Evolutionary conservation across 345 rosid genomes (phyloP).

Genomic region (Lepidium aucheri): DNA sequence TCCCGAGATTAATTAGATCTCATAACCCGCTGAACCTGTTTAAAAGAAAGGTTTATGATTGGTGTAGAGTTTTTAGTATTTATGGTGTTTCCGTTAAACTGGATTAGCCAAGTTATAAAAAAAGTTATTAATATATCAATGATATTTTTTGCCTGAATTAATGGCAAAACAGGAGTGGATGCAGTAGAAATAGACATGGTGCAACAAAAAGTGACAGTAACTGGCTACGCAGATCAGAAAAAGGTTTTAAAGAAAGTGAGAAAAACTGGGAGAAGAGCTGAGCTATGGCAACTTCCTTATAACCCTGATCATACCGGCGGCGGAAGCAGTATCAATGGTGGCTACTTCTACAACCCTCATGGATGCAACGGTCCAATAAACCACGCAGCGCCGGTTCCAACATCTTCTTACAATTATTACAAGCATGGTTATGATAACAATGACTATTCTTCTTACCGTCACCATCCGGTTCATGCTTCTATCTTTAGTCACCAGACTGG

Average conservation of each 20-base stretch:
- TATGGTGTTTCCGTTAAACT: no score
- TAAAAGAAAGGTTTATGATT: no score
- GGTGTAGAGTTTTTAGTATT: no score
- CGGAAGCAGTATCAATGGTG: slow-evolving; percentile 16
- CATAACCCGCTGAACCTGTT: no score
- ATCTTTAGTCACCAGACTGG: slow-evolving; percentile 51
- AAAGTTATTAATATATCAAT: no score
- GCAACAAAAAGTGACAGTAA: slow-evolving; percentile 73
- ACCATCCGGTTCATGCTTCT: slow-evolving; percentile 41
- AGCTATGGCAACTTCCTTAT: slow-evolving; percentile 80
- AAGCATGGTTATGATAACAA: slow-evolving; percentile 71
- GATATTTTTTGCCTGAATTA: not conserved
- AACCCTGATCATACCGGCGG: slow-evolving; percentile 38
- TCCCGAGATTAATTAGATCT: no score
- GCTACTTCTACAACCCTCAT: slow-evolving; percentile 41
- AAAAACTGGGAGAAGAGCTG: slow-evolving; percentile 70
- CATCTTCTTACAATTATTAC: slow-evolving; percentile 76
- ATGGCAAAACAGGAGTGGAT: slow-evolving; percentile 52
- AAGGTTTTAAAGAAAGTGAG: slow-evolving; percentile 65
- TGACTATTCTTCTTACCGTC: slow-evolving; percentile 37
- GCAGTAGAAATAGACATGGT: slow-evolving; percentile 61
- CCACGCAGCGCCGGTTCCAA: slow-evolving; percentile 45
- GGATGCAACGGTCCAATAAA: slow-evolving; percentile 51
- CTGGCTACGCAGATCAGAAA: slow-evolving; percentile 74
- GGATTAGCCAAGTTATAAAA: no score